Percentiles rank a stretch among this genome's conserved stretches.
phyloP scores from a whole-genome alignment of 768 basidiomycete species.

The Suillus ampliporus region DNA sequence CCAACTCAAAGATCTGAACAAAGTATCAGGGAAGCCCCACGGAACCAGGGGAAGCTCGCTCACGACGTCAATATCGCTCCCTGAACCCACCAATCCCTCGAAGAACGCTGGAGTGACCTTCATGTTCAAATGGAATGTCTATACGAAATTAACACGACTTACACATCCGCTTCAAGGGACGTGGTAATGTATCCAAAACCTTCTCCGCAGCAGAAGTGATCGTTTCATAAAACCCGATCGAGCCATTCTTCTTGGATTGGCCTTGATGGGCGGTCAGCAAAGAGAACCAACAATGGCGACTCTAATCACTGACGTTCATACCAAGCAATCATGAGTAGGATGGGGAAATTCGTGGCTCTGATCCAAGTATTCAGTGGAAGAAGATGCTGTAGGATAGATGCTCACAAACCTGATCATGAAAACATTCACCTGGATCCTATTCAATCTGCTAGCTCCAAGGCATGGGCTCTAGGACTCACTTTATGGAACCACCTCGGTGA shows the following conservation, averaged over 20 bases:
- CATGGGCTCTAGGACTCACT: constrained; percentile 44
- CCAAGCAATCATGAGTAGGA: constrained; percentile 77
- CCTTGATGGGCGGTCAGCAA: constrained; percentile 23
- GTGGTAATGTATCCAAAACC: constrained; percentile 75
- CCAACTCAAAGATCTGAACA: constrained; percentile 78
- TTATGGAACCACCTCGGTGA: constrained; percentile 98
- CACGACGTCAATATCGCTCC: constrained; percentile 77
- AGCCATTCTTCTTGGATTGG: constrained; percentile 71
- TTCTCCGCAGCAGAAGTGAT: constrained; percentile 69
- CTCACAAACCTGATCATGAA: constrained; percentile 75
- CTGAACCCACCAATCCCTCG: constrained; percentile 77
- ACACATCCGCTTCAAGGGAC: constrained; percentile 78
- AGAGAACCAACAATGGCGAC: neutral
- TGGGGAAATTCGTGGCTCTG: constrained; percentile 84
- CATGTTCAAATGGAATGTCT: constrained; percentile 1
- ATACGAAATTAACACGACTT: constrained; percentile 32
- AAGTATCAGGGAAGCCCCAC: constrained; percentile 1
- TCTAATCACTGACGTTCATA: constrained; percentile 66
- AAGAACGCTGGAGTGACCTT: constrained; percentile 60
- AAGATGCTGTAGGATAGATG: neutral
- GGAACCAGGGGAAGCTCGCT: constrained; percentile 22
- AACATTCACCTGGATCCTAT: constrained; percentile 69
- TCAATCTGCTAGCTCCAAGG: constrained; percentile 21
- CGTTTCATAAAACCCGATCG: constrained; percentile 75
- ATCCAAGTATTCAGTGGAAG: neutral